These are phyloP conservation scores for Fusarium stilboides DNA, from an alignment of 2,329 filamentous ascomycete genomes.

Conservation along the genomic window DNA sequence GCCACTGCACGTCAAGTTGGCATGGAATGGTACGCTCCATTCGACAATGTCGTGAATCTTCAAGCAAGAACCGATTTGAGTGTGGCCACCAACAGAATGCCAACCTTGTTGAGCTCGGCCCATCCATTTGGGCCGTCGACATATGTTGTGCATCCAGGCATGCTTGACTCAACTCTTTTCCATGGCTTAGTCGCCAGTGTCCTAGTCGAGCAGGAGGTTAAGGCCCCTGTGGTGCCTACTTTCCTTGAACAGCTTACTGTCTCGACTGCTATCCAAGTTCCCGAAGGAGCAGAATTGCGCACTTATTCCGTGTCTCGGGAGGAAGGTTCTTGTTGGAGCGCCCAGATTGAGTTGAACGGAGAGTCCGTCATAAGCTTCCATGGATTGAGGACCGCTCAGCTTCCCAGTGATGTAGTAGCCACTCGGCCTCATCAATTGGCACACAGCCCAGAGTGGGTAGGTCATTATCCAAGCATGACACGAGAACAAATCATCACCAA, in stretches of 20 bases:
- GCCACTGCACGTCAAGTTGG: no score
- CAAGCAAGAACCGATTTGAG: conserved; percentile 14
- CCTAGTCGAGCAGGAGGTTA: no score
- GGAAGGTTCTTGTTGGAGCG: conserved; percentile 1
- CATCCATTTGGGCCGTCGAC: not conserved
- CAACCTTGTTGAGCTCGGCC: not conserved
- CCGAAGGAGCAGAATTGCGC: not conserved
- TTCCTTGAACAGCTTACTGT: no score
- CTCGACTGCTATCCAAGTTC: not conserved
- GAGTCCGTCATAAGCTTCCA: conserved; percentile 4
- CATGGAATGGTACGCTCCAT: no score
- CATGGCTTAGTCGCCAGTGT: not conserved
- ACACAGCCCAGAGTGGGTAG: conserved; percentile 11
- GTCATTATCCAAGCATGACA: conserved; percentile 4
- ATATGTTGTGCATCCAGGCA: no score
- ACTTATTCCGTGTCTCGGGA: not conserved
- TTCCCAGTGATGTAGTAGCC: conserved; percentile 6
- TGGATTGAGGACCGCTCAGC: conserved; percentile 7
- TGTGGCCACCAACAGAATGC: not conserved
- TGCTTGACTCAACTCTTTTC: no score
- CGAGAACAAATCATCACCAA: not conserved
- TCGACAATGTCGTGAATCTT: not conserved
- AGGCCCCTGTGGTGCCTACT: no score
- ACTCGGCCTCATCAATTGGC: conserved; percentile 4
- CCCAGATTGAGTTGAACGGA: conserved; percentile 2